Conservation (phyloP, 2,329 filamentous ascomycete genomes). For the Phaeosphaeria sp. region DNA sequence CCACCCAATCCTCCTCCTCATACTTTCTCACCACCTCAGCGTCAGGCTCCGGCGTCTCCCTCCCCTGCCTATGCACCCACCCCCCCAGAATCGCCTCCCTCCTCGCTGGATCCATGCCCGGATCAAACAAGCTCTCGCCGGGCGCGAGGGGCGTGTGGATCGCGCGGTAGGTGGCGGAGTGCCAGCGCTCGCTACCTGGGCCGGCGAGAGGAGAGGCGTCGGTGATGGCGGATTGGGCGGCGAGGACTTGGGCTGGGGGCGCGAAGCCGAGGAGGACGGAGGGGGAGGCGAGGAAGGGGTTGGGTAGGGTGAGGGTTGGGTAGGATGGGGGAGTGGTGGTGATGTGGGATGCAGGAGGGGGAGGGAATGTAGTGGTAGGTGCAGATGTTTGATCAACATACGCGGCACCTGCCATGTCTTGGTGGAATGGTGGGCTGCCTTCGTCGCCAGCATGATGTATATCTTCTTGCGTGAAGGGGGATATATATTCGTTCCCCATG, state of each 20-base stretch:
- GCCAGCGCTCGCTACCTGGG: not conserved
- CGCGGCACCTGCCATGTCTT: not conserved
- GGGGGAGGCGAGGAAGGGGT: not conserved
- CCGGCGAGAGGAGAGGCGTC: not conserved
- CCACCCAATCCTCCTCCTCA: not conserved
- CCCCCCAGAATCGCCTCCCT: not conserved
- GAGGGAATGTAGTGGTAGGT: not conserved
- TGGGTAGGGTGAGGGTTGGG: not conserved
- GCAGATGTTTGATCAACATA: not conserved
- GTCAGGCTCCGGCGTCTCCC: not conserved
- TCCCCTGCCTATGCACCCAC: not conserved
- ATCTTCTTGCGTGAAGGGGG: no score
- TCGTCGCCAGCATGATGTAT: no score
- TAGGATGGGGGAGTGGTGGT: not conserved
- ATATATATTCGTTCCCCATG: not conserved
- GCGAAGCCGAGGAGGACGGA: not conserved
- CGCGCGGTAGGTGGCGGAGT: not conserved
- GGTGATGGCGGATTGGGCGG: not conserved
- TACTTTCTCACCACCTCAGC: not conserved
- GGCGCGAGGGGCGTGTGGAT: not conserved
- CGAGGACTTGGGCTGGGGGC: not conserved
- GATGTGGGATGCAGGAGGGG: not conserved
- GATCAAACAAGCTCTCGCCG: conserved; percentile 3
- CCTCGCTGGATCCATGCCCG: not conserved
- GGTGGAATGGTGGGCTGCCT: not conserved